Conservation (phyloP, 192 early-diverging fungal species). For the Coemansia sp. region DNA sequence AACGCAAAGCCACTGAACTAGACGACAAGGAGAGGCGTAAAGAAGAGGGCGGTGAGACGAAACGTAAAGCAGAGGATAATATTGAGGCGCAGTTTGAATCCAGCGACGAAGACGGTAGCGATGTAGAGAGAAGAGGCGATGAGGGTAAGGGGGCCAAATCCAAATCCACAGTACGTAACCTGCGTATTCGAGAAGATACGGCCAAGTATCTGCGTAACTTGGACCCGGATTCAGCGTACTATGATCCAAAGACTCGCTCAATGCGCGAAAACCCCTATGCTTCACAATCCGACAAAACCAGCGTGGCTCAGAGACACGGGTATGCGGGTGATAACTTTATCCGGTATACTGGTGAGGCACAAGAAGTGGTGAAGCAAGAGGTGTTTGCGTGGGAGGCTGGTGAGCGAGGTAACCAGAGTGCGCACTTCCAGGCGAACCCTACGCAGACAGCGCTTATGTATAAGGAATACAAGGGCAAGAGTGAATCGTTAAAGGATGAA, state of each 20-base stretch:
- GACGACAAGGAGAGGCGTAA: slow-evolving; percentile 30
- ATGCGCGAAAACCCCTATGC: slow-evolving; percentile 97
- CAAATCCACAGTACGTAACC: slow-evolving; percentile 89
- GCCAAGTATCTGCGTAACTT: slow-evolving; percentile 98
- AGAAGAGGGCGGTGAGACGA: background rate
- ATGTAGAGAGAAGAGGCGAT: slow-evolving; percentile 81
- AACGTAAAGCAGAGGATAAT: background rate
- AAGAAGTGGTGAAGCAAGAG: slow-evolving; percentile 77
- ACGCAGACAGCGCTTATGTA: slow-evolving; percentile 92
- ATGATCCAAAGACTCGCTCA: slow-evolving; percentile 98
- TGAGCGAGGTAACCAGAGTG: slow-evolving; percentile 70
- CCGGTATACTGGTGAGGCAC: slow-evolving; percentile 82
- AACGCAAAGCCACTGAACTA: slow-evolving; percentile 69
- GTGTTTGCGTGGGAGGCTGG: slow-evolving; percentile 93
- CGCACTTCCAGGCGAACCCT: slow-evolving; percentile 92
- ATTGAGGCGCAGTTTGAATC: slow-evolving; percentile 33
- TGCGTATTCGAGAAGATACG: slow-evolving; percentile 98
- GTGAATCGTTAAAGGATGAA: slow-evolving; percentile 67
- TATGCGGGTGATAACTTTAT: slow-evolving; percentile 94
- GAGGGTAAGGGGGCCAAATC: slow-evolving; percentile 87
- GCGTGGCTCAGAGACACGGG: slow-evolving; percentile 40
- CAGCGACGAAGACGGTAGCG: slow-evolving; percentile 68
- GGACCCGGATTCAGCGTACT: slow-evolving; percentile 91
- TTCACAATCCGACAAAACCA: no score
- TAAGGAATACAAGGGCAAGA: slow-evolving; percentile 80